Evolutionary conservation across 345 rosid genomes (phyloP), one percentile per base, ranked within the genome.

Genomic region (Orychophragmus violaceus): DNA sequence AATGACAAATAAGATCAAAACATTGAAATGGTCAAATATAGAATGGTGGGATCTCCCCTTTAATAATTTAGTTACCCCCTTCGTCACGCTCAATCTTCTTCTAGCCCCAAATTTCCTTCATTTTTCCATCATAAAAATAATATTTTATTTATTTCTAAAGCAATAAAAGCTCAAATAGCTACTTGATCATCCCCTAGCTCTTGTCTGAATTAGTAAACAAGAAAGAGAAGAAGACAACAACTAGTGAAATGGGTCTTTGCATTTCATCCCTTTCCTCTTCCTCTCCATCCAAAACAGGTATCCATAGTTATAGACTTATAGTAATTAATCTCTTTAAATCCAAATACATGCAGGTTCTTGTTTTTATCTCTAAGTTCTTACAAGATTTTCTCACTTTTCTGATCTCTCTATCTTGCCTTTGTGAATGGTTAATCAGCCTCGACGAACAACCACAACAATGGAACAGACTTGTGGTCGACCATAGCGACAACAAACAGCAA

Each of bases 401-500:
- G 19, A 25, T 61, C 27, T 70, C 19, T 70, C 52, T n/a, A n/a
- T 46, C 25, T 16, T 70, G 4, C 36, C 36, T 45, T 36, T 54
- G 17, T 63, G 39, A 23, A n/a, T 48, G 28, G 23, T 22, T 21
- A 35, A 23, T 13, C 71, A 72, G 76, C 17, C 2, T 48, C 71
- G 11, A 49, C 60, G 21, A 72, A 59, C 12, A 72, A 16, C 35
- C 66, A 29, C 55, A 80, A 69, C 35, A 81, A 62, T 53, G 77
- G 59, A 60, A 70, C 51, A 35, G 81, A 58, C 2, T 55, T 53
- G 36, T 81, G 80, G 5, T 78, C 19, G 35, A 61, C 79, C n/a
- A 25, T 8, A 1, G 64, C 72, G 6, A 66, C 70, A 13, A 75
- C 77, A 10, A 64, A 39, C 62, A 74, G 78, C 58, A 81, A 82